Base-by-base conservation (phyloP, 2,329 filamentous ascomycete species). In the Trichoderma arundinaceum region DNA sequence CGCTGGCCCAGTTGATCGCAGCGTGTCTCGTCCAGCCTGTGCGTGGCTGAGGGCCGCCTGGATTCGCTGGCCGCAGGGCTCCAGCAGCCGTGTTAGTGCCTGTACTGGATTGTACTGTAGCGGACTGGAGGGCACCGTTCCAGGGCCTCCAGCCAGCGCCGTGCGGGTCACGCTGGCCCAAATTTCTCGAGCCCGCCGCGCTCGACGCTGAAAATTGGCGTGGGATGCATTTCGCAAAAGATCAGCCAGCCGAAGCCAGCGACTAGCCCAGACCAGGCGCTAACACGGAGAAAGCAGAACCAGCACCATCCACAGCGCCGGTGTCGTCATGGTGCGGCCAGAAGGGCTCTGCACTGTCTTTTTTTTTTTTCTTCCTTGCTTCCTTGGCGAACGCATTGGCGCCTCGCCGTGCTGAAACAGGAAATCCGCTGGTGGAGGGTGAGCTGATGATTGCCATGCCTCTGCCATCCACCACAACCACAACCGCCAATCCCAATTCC, bases 271-370 rank as follows among this genome's bases (percentile, higher is more conserved):
- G 22, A 28, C 22, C 46, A 44, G 48, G 8, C 49, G 39, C 60
- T 63, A 63, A 28, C 46, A 19, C 10, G 5, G 48, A 56, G 46
- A 51, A 52, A 41, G 57, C 35, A 19, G n/a, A 46, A 28, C 22
- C 22, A 28, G 22, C 22, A 28, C 22, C 22, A 28, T 28, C 22
- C 22, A 28, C 22, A 28, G 22, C 22, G 22, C 22, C 22, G 22
- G 38, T 64, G 61, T 64, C 61, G 61, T 64, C 61, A 64, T 64
- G 51, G 35, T 28, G 61, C 61, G 32, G 32, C 52, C 60, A 38
- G 22, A 64, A 48, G 32, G 51, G 32, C 28, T 38, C 10, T 39
- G 15, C 12, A 19, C 13, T n/a, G 7, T 22, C 39, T 15, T 39
- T 38, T 12, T 2, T 22, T 54, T 39, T 39, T 35, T 17, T 38